Percentiles rank a stretch among this genome's conserved stretches.
These are phyloP conservation scores for Tuber microsphaerosporum DNA, from an alignment of 495 filamentous ascomycete species.

Conservation along the genomic window DNA sequence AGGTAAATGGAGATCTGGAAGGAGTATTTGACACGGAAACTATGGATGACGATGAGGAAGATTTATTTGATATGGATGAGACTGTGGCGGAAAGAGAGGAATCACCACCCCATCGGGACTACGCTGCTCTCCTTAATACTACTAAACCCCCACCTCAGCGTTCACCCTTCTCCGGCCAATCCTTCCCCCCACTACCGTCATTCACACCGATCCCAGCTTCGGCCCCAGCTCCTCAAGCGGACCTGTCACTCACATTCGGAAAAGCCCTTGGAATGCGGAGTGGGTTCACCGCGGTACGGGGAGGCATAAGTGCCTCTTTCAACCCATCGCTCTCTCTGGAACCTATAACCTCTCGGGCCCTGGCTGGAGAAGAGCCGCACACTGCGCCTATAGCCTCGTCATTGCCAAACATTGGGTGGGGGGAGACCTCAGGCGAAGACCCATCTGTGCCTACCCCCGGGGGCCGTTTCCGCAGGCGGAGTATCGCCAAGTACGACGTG, in stretches of 20 bases:
- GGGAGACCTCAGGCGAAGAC: constrained; percentile 6
- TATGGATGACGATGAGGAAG: constrained; percentile 37
- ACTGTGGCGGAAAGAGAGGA: constrained; percentile 32
- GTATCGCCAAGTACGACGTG: constrained; percentile 39
- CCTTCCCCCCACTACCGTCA: constrained; percentile 29
- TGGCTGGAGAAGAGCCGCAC: constrained; percentile 9
- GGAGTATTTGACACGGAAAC: background rate
- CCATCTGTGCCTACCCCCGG: constrained; percentile 29
- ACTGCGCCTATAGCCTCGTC: constrained; percentile 27
- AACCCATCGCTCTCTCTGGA: constrained; percentile 20
- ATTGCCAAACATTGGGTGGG: constrained; percentile 30
- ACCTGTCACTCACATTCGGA: constrained; percentile 34
- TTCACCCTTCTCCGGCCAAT: constrained; percentile 25
- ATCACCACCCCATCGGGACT: constrained; percentile 35
- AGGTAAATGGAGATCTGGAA: background rate
- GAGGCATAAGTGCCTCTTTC: constrained; percentile 7
- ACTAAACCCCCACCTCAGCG: constrained; percentile 20
- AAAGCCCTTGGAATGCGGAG: constrained; percentile 32
- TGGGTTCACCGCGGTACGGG: constrained; percentile 23
- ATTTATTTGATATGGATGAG: constrained; percentile 40
- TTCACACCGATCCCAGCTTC: constrained; percentile 23
- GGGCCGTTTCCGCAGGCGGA: constrained; percentile 37
- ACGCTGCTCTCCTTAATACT: constrained; percentile 32
- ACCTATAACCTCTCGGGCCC: constrained; percentile 19
- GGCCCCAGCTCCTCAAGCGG: constrained; percentile 17